phyloP scores from a whole-genome alignment of 495 filamentous ascomycete genomes.

The Hyaloscypha variabilis region DNA sequence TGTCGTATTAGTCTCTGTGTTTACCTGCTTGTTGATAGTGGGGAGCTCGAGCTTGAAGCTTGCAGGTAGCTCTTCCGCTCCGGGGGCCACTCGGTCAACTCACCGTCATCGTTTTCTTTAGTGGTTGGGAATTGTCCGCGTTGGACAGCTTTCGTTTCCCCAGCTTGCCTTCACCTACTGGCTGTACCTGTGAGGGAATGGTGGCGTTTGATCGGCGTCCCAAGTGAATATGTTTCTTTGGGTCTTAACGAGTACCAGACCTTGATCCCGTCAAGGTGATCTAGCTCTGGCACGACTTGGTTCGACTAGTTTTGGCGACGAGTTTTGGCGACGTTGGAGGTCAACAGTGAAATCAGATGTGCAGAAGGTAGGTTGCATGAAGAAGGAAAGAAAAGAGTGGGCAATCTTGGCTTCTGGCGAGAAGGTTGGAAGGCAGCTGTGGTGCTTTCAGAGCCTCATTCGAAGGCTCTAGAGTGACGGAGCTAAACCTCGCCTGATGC shows the following conservation, averaged over 20 bases:
- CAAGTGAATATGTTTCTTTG: conserved; percentile 21
- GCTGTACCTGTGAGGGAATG: conserved; percentile 28
- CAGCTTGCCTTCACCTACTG: conserved; percentile 53
- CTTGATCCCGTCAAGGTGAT: conserved; percentile 12
- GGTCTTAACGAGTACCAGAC: conserved; percentile 20
- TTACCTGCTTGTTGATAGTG: neutral
- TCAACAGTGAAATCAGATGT: neutral
- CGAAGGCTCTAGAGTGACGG: conserved; percentile 21
- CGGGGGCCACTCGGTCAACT: conserved; percentile 38
- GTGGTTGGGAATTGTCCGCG: conserved; percentile 70
- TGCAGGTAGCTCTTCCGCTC: conserved; percentile 1
- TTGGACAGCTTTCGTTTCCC: conserved; percentile 86
- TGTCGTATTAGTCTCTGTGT: neutral
- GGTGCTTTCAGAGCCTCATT: neutral
- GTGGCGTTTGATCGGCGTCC: conserved; percentile 30
- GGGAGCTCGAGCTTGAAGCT: conserved; percentile 6
- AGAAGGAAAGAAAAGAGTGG: conserved; percentile 12
- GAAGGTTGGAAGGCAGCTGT: conserved; percentile 7
- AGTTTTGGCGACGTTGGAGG: neutral
- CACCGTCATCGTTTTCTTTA: conserved; percentile 65
- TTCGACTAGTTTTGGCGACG: neutral
- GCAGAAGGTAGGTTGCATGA: neutral
- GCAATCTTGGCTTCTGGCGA: neutral
- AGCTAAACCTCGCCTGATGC: neutral
- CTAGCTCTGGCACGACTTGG: neutral